phyloP scores from a whole-genome alignment of 441 rosid species.

The Adansonia rubrostipa region DNA sequence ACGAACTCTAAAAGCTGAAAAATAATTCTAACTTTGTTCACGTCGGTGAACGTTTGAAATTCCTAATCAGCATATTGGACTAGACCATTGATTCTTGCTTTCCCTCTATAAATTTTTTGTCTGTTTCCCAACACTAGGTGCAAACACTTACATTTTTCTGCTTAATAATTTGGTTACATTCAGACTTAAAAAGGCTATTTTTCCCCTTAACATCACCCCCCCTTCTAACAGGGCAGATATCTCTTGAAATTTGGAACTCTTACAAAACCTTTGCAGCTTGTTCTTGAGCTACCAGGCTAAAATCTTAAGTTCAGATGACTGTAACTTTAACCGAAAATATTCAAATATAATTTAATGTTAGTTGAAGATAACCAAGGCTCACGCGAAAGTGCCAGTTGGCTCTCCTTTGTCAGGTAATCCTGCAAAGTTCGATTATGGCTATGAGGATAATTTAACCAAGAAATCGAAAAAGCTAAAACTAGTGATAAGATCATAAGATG shows the following conservation, averaged over 20 bases:
- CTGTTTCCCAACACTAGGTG: not conserved
- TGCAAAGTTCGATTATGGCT: no score
- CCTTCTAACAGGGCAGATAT: no score
- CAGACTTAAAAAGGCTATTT: not conserved
- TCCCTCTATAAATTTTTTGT: not conserved
- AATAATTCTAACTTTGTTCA: not conserved
- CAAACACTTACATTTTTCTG: not conserved
- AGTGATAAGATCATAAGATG: constrained; percentile 23
- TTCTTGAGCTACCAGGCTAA: not conserved
- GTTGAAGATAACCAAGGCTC: not conserved
- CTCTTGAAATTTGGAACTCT: not conserved
- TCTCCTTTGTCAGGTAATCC: not conserved
- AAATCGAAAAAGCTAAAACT: not conserved
- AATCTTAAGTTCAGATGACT: not conserved
- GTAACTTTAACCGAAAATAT: no score
- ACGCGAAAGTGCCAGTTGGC: not conserved
- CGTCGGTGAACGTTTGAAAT: not conserved
- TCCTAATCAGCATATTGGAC: not conserved
- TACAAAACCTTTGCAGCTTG: not conserved
- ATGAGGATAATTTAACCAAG: not conserved
- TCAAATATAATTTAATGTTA: no score
- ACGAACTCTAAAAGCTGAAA: not conserved
- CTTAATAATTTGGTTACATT: not conserved
- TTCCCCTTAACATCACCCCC: not conserved
- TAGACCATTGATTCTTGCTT: not conserved